Evolutionary conservation across 2,329 filamentous ascomycete genomes (phyloP).

Genomic region (Xylariaceae sp.): DNA sequence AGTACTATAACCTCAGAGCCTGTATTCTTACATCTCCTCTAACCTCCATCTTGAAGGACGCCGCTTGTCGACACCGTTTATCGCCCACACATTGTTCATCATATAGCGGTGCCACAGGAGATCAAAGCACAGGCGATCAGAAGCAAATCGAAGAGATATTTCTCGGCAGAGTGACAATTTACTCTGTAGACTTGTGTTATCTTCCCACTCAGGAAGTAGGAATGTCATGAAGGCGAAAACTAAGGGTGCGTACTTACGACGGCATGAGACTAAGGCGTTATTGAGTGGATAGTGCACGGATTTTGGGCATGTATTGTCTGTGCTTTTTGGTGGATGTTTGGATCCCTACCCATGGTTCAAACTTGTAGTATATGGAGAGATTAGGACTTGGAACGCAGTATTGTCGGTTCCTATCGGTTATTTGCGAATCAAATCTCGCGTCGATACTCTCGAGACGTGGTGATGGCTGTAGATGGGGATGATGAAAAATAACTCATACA

Average conservation of each 20-base stretch:
- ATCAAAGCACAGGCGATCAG: slow-evolving; percentile 64
- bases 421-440: too few species aligned
- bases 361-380: too few species aligned
- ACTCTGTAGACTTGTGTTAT: too few species aligned
- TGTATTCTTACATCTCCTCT: background rate
- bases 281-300: background rate
- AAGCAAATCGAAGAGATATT: slow-evolving; percentile 68
- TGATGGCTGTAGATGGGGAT: too few species aligned
- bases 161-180: slow-evolving; percentile 59
- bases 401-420: too few species aligned
- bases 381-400: too few species aligned
- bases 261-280: slow-evolving; percentile 8
- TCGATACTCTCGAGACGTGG: too few species aligned
- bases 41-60: slow-evolving; percentile 12
- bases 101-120: slow-evolving; percentile 68
- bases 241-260: slow-evolving; percentile 7
- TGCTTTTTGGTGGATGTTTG: too few species aligned
- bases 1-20: slow-evolving; percentile 11
- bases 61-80: slow-evolving; percentile 27
- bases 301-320: background rate
- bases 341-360: too few species aligned
- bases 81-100: slow-evolving; percentile 83
- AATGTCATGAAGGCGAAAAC: background rate
- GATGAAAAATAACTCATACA: too few species aligned
- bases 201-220: too few species aligned